phyloP scores from a whole-genome alignment of 1,139 yeast genomes.

The Lodderomyces beijingensis region DNA sequence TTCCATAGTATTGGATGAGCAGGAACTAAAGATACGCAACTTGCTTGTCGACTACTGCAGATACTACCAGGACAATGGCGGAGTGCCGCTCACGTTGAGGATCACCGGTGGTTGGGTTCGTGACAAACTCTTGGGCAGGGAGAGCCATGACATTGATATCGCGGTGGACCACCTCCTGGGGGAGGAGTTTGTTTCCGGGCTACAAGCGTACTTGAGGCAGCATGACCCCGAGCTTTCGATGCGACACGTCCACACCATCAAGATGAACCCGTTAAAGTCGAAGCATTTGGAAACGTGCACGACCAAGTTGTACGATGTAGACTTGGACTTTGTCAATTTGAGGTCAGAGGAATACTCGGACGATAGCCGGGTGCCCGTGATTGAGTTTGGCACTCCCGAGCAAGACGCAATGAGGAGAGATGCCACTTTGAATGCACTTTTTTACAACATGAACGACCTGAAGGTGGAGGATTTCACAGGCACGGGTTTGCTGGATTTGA shows the following conservation, averaged over 20 bases:
- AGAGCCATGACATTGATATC: constrained; percentile 84
- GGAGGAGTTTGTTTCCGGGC: constrained; percentile 70
- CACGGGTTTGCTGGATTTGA: constrained; percentile 66
- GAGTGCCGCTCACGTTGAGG: constrained; percentile 46
- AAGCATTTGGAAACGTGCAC: constrained; percentile 97
- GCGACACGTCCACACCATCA: constrained; percentile 70
- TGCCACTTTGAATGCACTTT: constrained; percentile 89
- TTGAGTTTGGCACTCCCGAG: constrained; percentile 80
- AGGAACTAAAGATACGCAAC: constrained; percentile 45
- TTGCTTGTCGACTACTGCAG: constrained; percentile 43
- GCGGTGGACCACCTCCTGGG: constrained; percentile 86
- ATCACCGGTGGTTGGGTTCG: constrained; percentile 99
- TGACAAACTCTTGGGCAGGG: constrained; percentile 78
- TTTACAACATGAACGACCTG: constrained; percentile 68
- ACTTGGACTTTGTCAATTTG: constrained; percentile 88
- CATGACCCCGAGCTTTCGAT: constrained; percentile 42
- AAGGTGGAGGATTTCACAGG: constrained; percentile 82
- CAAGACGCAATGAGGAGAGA: constrained; percentile 93
- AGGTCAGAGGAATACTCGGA: constrained; percentile 82
- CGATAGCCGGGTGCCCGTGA: constrained; percentile 75
- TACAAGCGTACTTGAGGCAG: constrained; percentile 50
- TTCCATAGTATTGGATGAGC: constrained; percentile 15
- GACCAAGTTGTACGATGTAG: constrained; percentile 73
- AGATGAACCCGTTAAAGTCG: constrained; percentile 89
- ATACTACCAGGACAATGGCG: constrained; percentile 18